Base-by-base conservation (phyloP, 306 rosid genomes). In the Ormosia semicastrata region DNA sequence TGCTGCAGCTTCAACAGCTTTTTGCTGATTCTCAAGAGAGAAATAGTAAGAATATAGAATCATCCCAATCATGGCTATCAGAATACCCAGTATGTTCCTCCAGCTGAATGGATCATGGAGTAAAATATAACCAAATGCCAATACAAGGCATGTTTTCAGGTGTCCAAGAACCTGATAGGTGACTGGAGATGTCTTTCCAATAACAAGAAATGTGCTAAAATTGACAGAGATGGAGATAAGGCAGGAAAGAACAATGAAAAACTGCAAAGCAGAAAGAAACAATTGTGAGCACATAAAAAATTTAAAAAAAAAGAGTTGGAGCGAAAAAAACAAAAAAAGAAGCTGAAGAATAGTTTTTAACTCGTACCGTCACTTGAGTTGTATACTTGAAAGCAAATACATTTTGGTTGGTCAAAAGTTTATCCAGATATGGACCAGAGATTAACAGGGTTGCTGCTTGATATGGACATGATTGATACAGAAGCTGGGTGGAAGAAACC, bases 141-240 rank as follows among this genome's bases (percentile, higher is more conserved):
- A 85, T 39, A 95, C 98, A 70, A 95, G 91, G 83, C 98, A 95
- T 71, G 99, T 95, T 88, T 95, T 95, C 70, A 93, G 89, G 89
- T 95, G 99, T 78, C 99, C 99, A 65, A 95, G 97, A 73, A 93
- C 99, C 88, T 95, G 99, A 84, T 95, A 95, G 60, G 99, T 95
- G 66, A 95, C 99, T 1, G 98, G 97, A 72, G 99, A 95, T 59
- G 98, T 95, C 86, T 89, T 95, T 82, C 98, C 98, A 74, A 95
- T 93, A 15, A 95, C 98, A 65, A 95, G 94, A 83, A 95, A 95
- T 33, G 99, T 95, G 68, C 99, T 95, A 81, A 95, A 95, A 82
- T 95, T 95, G 80, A 95, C 99, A 37, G 99, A 95, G 58, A 95
- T 94, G 33, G 99, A 89, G 77, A 95, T 93, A 68, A 93, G 92